These are phyloP conservation scores for Aspergillus funiculosus DNA, from an alignment of 495 filamentous ascomycete genomes.

Conservation along the genomic window DNA sequence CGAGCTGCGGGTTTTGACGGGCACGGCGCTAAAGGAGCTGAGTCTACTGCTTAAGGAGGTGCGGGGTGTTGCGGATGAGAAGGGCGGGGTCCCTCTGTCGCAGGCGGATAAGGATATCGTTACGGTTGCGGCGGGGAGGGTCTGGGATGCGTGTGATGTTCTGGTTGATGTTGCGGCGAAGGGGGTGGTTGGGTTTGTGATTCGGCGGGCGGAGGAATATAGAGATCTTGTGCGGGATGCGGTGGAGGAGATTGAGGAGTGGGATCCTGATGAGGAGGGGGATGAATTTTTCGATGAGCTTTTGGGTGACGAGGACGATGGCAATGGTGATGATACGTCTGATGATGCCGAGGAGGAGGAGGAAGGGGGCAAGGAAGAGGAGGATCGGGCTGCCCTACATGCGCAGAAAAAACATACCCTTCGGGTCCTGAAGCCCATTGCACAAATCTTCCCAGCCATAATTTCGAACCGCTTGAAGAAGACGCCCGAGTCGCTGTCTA, in stretches of 20 bases:
- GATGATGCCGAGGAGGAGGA: slow-evolving; percentile 30
- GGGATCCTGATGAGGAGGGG: slow-evolving; percentile 62
- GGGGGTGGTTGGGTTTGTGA: slow-evolving; percentile 58
- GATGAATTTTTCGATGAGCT: slow-evolving; percentile 48
- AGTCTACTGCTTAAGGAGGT: slow-evolving; percentile 33
- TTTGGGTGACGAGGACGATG: slow-evolving; percentile 33
- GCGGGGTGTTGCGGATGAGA: slow-evolving; percentile 22
- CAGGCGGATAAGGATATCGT: slow-evolving; percentile 36
- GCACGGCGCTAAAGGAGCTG: slow-evolving; percentile 37
- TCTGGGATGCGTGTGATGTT: slow-evolving; percentile 66
- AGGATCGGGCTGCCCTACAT: slow-evolving; percentile 28
- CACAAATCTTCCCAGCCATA: slow-evolving; percentile 39
- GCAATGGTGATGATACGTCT: slow-evolving; percentile 42
- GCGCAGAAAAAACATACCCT: slow-evolving; percentile 35
- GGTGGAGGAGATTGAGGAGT: slow-evolving; percentile 76
- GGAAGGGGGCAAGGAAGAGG: slow-evolving; percentile 23
- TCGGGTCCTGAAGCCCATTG: slow-evolving; percentile 38
- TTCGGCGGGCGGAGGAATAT: slow-evolving; percentile 58
- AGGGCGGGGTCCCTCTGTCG: slow-evolving; percentile 25
- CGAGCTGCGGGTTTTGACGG: slow-evolving; percentile 39
- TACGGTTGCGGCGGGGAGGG: slow-evolving; percentile 41
- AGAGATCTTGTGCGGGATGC: slow-evolving; percentile 72
- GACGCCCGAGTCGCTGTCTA: slow-evolving; percentile 13
- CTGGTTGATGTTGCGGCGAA: slow-evolving; percentile 54
- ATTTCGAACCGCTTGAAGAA: slow-evolving; percentile 34